These are phyloP conservation scores for Dioscorea alata DNA, from an alignment of 106 monocot species.

Conservation along the genomic window DNA sequence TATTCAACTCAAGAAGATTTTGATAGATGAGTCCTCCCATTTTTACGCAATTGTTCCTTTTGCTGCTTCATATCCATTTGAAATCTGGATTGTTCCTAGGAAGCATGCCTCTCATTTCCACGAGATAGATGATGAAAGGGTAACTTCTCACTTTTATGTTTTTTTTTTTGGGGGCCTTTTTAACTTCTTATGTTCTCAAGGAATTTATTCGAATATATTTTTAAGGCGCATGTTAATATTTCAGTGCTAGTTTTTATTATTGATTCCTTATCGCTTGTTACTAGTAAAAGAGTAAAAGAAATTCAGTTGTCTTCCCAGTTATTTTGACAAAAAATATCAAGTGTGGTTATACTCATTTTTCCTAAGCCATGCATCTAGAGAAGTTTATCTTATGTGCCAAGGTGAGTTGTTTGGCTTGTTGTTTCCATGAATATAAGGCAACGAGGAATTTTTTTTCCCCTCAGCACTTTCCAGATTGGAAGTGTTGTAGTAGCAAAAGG, in stretches of 20 bases:
- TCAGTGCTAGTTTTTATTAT: background rate
- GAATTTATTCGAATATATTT: no score
- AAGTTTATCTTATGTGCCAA: no score
- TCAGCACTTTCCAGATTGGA: no score
- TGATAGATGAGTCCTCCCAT: conserved; percentile 56
- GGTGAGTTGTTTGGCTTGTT: no score
- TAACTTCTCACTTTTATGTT: conserved; percentile 5
- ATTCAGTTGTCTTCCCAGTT: background rate
- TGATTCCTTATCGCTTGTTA: background rate
- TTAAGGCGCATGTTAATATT: background rate
- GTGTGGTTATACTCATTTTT: no score
- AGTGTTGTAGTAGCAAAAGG: no score
- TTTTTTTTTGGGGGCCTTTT: background rate
- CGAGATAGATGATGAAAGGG: conserved; percentile 72
- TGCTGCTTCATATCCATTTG: conserved; percentile 89
- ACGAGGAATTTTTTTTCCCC: no score
- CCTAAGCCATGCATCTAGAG: no score
- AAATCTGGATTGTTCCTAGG: conserved; percentile 79
- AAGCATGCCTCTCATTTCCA: conserved; percentile 73
- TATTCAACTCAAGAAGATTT: conserved; percentile 31
- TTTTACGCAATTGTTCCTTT: conserved; percentile 79
- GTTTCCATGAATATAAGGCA: no score
- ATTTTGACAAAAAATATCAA: background rate
- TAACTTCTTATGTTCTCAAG: background rate
- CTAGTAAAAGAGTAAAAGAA: background rate